These are phyloP conservation scores for Skeletonema marinoi DNA, from an alignment of 108 stramenopile species.

Conservation along the genomic window DNA sequence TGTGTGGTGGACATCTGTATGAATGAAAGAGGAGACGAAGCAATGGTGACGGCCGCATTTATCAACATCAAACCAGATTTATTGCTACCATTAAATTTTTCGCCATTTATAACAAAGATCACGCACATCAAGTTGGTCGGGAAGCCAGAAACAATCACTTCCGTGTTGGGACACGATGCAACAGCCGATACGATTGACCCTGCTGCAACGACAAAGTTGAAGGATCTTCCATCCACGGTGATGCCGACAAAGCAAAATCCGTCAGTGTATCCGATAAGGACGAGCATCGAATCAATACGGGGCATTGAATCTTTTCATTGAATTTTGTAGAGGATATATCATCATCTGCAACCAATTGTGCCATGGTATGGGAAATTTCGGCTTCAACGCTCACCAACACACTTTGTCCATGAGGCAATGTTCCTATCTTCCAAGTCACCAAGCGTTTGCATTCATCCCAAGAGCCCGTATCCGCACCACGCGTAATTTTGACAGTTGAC, in stretches of 20 bases:
- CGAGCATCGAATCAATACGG: constrained; percentile 68
- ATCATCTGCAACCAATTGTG: background rate
- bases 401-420: constrained; percentile 67
- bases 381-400: constrained; percentile 66
- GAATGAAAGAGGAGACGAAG: no score
- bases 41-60: no score
- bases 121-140: no score
- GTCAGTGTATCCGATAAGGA: constrained; percentile 71
- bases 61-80: no score
- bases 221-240: constrained; percentile 1
- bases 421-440: constrained; percentile 61
- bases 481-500: constrained; percentile 49
- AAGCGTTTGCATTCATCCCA: constrained; percentile 63
- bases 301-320: constrained; percentile 49
- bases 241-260: constrained; percentile 15
- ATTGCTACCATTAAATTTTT: no score
- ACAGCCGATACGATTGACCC: background rate
- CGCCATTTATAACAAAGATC: no score
- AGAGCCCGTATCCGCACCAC: constrained; percentile 53
- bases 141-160: background rate
- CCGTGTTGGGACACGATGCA: constrained; percentile 1
- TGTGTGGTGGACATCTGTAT: no score
- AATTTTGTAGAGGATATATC: background rate
- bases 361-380: constrained; percentile 29
- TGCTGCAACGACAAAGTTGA: background rate